Conservation (phyloP, 1,139 yeast genomes). For the Kurtzmaniella quercitrusa region DNA sequence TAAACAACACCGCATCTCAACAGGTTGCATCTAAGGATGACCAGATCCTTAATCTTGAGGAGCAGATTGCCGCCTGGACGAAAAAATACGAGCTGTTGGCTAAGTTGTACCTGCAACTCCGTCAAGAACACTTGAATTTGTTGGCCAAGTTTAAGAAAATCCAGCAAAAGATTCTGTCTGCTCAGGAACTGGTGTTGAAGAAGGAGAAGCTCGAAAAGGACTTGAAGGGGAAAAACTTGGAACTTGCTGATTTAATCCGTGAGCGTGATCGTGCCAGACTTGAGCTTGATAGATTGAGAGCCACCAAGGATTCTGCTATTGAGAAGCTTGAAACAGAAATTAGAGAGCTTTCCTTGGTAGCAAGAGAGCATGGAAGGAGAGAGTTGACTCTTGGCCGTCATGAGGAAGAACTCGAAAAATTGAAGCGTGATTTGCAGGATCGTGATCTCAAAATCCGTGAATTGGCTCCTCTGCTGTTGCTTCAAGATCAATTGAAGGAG, state of each 20-base stretch:
- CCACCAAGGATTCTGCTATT: slow-evolving; percentile 61
- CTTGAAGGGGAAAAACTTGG: slow-evolving; percentile 78
- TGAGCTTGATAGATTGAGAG: slow-evolving; percentile 71
- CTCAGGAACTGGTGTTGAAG: slow-evolving; percentile 85
- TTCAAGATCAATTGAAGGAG: slow-evolving; percentile 52
- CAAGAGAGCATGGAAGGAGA: slow-evolving; percentile 60
- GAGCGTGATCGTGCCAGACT: slow-evolving; percentile 88
- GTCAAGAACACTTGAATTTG: slow-evolving; percentile 85
- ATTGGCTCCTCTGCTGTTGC: slow-evolving; percentile 20
- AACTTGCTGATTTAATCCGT: slow-evolving; percentile 82
- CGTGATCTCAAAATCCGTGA: slow-evolving; percentile 20
- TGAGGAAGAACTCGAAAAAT: slow-evolving; percentile 47
- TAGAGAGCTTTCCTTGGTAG: slow-evolving; percentile 56
- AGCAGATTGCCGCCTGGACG: slow-evolving; percentile 77
- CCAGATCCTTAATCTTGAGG: slow-evolving; percentile 63
- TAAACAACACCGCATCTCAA: slow-evolving; percentile 64
- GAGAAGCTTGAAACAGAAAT: slow-evolving; percentile 66
- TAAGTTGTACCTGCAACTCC: slow-evolving; percentile 81
- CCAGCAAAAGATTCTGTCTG: slow-evolving; percentile 87
- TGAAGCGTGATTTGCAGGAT: slow-evolving; percentile 34
- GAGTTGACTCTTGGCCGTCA: slow-evolving; percentile 67
- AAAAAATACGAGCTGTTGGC: slow-evolving; percentile 88
- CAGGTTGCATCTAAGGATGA: slow-evolving; percentile 80
- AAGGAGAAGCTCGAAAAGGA: slow-evolving; percentile 83
- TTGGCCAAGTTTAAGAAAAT: slow-evolving; percentile 76